Base-by-base conservation (phyloP, 768 basidiomycete species). In the Hydnomerulius pinastri region DNA sequence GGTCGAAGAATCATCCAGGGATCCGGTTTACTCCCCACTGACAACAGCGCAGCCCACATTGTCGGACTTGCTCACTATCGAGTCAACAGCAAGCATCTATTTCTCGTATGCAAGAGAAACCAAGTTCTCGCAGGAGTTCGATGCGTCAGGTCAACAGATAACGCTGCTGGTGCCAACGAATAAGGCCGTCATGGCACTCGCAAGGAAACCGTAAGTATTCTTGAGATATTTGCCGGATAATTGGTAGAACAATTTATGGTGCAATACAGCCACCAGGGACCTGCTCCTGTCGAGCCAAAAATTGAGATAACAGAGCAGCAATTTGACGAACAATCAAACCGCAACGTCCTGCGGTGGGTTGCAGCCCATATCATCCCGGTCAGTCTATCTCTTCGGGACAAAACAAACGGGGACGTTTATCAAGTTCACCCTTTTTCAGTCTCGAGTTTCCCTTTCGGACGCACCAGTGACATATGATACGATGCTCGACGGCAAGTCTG, bases 141-240 rank as follows among this genome's bases (percentile, higher is more conserved):
- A 44, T 20, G 59, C 63, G 13, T 37, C 35, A 5, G 46, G 59
- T 24, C 62, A 66, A 15, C 47, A 62, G 6, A 67, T 73, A 47
- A 91, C 91, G 0, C 45, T 95, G 9, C 76, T 96, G 36, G 91
- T 86, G 4, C 92, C 92, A 1, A 90, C 87, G 21, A 94, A 96
- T 68, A 89, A 86, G 66, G 92, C 91, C 8, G 82, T 94, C 13
- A 90, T 92, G 81, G 84, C 85, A 4, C 71, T 93, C 46, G 66
- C 83, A 3, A 72, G 83, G 60, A 93, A 94, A 69, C 92, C 92
- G 90, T 94, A 69, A 71, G 88, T 75, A 25, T 33, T 23, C 15
- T 1, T 28, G 43, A 4, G 7, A 10, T n/a, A 35, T 12, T 46
- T 4, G 30, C 21, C 9, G 15, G 6, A 17, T 6, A 21, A 10